Conservation (phyloP, 2,329 filamentous ascomycete genomes). For the Fusarium cicatricum region DNA sequence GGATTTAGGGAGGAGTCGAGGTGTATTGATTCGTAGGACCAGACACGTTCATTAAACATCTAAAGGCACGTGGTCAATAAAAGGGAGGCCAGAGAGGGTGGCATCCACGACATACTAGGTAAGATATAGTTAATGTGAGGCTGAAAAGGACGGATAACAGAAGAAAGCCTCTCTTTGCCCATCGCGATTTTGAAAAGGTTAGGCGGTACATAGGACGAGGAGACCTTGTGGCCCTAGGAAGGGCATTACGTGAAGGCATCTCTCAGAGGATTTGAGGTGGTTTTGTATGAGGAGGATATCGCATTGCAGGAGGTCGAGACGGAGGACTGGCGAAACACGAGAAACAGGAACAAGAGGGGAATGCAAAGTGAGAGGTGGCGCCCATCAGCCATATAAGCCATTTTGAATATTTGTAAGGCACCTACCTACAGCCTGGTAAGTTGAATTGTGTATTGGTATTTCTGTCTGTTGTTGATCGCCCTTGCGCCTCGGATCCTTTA, state of each 20-base stretch:
- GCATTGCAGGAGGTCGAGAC: not conserved
- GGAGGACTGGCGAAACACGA: not conserved
- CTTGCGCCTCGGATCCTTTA: not conserved
- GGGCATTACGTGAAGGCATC: conserved; percentile 26
- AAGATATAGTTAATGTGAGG: conserved; percentile 19
- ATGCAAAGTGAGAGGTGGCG: not conserved
- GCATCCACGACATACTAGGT: conserved; percentile 18
- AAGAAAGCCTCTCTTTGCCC: conserved; percentile 15
- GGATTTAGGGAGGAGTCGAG: conserved; percentile 2
- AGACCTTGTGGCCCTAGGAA: conserved; percentile 26
- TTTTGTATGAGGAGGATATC: not conserved
- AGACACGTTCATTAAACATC: conserved; percentile 32
- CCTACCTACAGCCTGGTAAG: too few relatives aligned
- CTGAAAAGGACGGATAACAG: conserved; percentile 6
- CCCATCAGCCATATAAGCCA: too few relatives aligned
- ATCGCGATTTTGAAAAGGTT: conserved; percentile 27
- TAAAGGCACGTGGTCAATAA: not conserved
- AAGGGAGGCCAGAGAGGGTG: not conserved
- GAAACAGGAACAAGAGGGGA: not conserved
- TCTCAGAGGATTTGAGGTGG: not conserved
- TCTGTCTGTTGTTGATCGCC: not conserved
- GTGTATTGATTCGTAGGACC: conserved; percentile 19
- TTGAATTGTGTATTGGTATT: too few relatives aligned
- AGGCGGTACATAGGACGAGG: conserved; percentile 26
- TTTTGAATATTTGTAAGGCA: too few relatives aligned